Base-by-base conservation (phyloP, 2,329 filamentous ascomycete genomes). In the Blastomyces parvus region DNA sequence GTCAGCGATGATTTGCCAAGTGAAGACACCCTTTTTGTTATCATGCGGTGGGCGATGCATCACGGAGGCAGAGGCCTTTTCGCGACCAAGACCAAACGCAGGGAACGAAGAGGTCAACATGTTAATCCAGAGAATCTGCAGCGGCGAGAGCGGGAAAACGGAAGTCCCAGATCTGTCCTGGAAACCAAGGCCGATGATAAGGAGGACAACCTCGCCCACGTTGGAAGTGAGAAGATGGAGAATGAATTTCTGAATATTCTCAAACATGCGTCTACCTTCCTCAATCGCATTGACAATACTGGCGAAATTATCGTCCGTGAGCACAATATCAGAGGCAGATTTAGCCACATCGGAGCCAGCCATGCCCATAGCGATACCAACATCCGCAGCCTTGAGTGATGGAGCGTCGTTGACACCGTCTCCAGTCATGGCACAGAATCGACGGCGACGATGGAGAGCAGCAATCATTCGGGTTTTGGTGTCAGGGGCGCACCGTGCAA, bases 381-480 rank as follows among this genome's bases (percentile, higher is more conserved):
- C 89, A 71, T 96, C 91, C 2, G 90, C 88, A 55, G 85, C 83
- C 69, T 90, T 89, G 42, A 95, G 81, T 4, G 89, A 91, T 0
- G 90, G 90, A 1, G 89, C 89, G 71, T 95, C 90, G 71, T 95
- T 95, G 66, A 94, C 90, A 57, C 90, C 90, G 69, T 95, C 90
- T 64, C 90, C 90, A 22, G 90, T 94, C 90, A 95, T 94, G 64
- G 90, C 90, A 74, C 88, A 90, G 74, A 89, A 93, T 25, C 84
- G 83, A 27, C 84, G 82, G 50, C 90, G 87, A 19, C 91, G 85
- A 67, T 92, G 89, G 19, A 96, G 83, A 6, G 91, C 90, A 68
- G 92, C 89, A 60, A 96, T 92, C 90, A 96, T 95, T 64, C 90
- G 86, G 4, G 91, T 90, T 77, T 96, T 96, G 48, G 91, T 95